Evolutionary conservation across 257 asterid species (phyloP).

Genomic region (Catharanthus roseus): DNA sequence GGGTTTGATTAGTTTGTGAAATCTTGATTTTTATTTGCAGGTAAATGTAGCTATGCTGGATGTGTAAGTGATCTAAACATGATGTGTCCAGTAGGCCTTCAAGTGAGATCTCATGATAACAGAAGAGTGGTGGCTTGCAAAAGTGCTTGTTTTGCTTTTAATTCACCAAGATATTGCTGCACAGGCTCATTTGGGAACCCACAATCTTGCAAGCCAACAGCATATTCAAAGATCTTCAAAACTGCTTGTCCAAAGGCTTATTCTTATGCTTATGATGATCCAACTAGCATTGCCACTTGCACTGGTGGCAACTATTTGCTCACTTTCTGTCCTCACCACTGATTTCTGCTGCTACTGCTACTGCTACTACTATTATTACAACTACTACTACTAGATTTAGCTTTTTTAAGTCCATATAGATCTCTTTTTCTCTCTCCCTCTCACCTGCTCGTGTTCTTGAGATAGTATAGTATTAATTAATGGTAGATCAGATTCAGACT

Average conservation of each 20-base stretch:
- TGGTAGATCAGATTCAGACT: not conserved
- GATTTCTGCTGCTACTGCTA: not conserved
- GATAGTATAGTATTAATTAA: not conserved
- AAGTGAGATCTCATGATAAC: slow-evolving; percentile 74
- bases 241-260: slow-evolving; percentile 90
- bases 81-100: slow-evolving; percentile 98
- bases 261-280: slow-evolving; percentile 97
- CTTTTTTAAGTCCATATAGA: too few relatives aligned
- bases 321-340: slow-evolving; percentile 88
- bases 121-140: slow-evolving; percentile 77
- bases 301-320: slow-evolving; percentile 66
- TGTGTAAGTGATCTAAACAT: slow-evolving; percentile 80
- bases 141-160: slow-evolving; percentile 90
- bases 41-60: slow-evolving; percentile 83
- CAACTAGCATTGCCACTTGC: slow-evolving; percentile 92
- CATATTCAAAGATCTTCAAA: slow-evolving; percentile 83
- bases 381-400: not conserved
- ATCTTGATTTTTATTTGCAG: slow-evolving; percentile 23
- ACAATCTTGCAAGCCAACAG: slow-evolving; percentile 88
- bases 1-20: not conserved
- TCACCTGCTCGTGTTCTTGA: not conserved
- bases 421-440: not conserved
- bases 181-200: slow-evolving; percentile 82
- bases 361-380: too few relatives aligned
- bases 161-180: slow-evolving; percentile 87